Evolutionary conservation across 169 alveolate genomes (phyloP), one percentile per base, ranked within the genome.

Genomic region (Cryptosporidium bovis): DNA sequence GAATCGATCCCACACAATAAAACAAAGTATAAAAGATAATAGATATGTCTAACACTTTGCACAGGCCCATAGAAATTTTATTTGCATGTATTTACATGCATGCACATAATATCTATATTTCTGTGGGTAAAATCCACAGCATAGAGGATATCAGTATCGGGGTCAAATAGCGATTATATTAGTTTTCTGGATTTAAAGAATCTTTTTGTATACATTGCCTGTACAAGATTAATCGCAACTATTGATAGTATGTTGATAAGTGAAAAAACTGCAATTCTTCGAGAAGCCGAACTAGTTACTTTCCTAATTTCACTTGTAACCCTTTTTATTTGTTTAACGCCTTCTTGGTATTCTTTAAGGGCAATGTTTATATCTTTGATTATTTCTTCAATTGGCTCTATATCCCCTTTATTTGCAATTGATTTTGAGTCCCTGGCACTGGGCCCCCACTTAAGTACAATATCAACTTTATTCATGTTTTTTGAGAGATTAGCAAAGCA

Each of bases 161-260:
- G 48, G 48, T 24, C 27, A 24, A 40, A 8, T 40, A 40, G 48
- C 20, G 29, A 46, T 34, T 77, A 77, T 56, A 77, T 77, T 77
- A 77, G 71, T 60, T 77, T 77, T 64, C 87, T 77, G 12, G 87
- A 77, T 56, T 40, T 77, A 40, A 77, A 77, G 64, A 77, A 77
- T 36, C 48, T 77, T 53, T 60, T 77, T 40, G 64, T 60, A 56
- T 77, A 77, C 1, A 60, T 29, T 15, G 87, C 64, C 12, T 77
- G 87, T 40, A 77, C 15, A 27, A 77, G 27, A n/a, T 48, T 62
- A 16, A 77, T 77, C 18, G 34, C 18, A 16, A 77, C 40, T 20
- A 77, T 77, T 7, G 51, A n/a, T 6, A 60, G n/a, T 24, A 77
- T 44, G 31, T 77, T 77, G 15, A 77, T 46, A 13, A 77, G 33